phyloP scores from a whole-genome alignment of 768 basidiomycete genomes.

The Suillus paluster region DNA sequence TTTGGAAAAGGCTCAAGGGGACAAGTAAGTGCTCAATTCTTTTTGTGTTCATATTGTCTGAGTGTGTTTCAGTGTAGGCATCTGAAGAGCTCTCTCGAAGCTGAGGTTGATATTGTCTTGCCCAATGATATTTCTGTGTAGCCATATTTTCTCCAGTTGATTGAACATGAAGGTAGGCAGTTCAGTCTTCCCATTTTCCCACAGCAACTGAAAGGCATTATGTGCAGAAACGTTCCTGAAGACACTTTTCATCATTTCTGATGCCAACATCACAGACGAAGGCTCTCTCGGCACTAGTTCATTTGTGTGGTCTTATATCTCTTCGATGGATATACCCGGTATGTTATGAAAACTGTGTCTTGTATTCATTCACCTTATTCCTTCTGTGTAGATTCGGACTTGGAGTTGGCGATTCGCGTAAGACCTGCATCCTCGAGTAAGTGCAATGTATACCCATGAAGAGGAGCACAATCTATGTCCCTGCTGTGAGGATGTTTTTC shows the following conservation, averaged over 20 bases:
- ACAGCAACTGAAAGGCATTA: neutral
- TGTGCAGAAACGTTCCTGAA: conserved; percentile 63
- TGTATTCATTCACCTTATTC: neutral
- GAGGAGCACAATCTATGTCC: conserved; percentile 61
- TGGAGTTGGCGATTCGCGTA: conserved; percentile 52
- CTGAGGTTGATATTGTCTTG: conserved; percentile 69
- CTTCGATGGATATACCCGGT: conserved; percentile 52
- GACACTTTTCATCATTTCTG: conserved; percentile 82
- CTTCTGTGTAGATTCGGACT: conserved; percentile 10
- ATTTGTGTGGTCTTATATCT: conserved; percentile 54
- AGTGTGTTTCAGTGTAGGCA: conserved; percentile 44
- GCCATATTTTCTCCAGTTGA: conserved; percentile 38
- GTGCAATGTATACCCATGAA: conserved; percentile 74
- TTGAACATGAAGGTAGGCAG: conserved; percentile 47
- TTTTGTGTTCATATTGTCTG: conserved; percentile 1
- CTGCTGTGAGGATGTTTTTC: conserved; percentile 53
- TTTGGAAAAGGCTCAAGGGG: conserved; percentile 75
- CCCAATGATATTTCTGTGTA: conserved; percentile 39
- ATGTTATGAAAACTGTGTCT: conserved; percentile 15
- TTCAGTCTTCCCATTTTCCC: neutral
- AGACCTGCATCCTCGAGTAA: conserved; percentile 65
- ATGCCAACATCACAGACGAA: conserved; percentile 57
- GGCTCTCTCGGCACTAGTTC: conserved; percentile 44
- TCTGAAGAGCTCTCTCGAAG: conserved; percentile 79
- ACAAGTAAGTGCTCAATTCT: conserved; percentile 57